Conservation (phyloP, 83 land plant species). For the Larix sibirica region DNA sequence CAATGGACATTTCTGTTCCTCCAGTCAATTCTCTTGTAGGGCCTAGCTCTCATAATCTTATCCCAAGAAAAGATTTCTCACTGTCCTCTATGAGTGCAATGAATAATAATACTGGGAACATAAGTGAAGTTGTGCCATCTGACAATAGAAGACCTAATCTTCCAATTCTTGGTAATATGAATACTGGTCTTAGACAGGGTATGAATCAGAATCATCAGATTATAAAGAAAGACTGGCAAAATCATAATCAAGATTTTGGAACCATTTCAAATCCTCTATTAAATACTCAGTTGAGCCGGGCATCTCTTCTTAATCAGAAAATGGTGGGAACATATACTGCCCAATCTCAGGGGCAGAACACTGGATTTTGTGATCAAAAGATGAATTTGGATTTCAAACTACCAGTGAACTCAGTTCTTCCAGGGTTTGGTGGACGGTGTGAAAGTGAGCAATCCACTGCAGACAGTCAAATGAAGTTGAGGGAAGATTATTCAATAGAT, state of each 20-base stretch:
- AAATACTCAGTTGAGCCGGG: neutral
- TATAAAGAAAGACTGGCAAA: slow-evolving; percentile 1
- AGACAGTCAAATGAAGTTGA: slow-evolving; percentile 10
- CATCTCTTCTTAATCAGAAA: slow-evolving; percentile 4
- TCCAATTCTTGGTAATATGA: slow-evolving; percentile 3
- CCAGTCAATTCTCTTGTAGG: slow-evolving; percentile 9
- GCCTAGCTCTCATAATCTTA: slow-evolving; percentile 6
- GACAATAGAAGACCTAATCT: neutral
- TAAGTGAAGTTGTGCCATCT: neutral
- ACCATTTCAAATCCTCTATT: neutral
- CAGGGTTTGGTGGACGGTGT: neutral
- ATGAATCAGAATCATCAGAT: neutral
- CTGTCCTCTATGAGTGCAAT: neutral
- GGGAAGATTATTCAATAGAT: neutral
- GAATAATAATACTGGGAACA: neutral
- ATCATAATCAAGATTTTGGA: neutral
- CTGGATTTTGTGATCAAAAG: slow-evolving; percentile 2
- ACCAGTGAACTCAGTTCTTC: neutral
- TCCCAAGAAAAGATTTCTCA: neutral
- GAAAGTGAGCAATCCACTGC: slow-evolving; percentile 1
- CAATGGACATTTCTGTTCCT: neutral
- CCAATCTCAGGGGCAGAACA: slow-evolving; percentile 6
- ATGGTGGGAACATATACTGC: neutral
- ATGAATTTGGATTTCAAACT: neutral
- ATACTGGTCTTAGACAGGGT: neutral